Evolutionary conservation across 768 basidiomycete species (phyloP).

Genomic region (Pleurotus sapidus): DNA sequence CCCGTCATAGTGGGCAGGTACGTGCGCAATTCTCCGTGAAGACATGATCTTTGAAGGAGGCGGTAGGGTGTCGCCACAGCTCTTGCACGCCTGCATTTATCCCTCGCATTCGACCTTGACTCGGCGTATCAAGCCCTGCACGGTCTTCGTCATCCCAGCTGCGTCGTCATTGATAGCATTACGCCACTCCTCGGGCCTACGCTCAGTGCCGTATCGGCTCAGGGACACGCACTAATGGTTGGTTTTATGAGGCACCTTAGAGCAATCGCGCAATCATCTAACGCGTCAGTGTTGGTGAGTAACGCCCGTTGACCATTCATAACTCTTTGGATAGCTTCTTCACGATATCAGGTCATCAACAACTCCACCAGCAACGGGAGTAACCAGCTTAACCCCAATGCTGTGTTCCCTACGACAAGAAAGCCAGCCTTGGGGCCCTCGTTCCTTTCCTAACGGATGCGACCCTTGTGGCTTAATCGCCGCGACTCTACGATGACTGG

Average conservation of each 20-base stretch:
- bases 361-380: conserved; percentile 35
- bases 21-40: not conserved
- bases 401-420: conserved; percentile 30
- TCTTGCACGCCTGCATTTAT: conserved; percentile 58
- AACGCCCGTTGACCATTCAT: not conserved
- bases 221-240: conserved; percentile 76
- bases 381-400: conserved; percentile 24
- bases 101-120: conserved; percentile 57
- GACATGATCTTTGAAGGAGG: not conserved
- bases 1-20: conserved; percentile 23
- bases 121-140: conserved; percentile 50
- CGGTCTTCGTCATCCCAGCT: conserved; percentile 24
- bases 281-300: conserved; percentile 54
- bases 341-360: conserved; percentile 53
- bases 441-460: conserved; percentile 71
- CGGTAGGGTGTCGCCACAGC: conserved; percentile 21
- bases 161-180: conserved; percentile 62
- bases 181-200: conserved; percentile 63
- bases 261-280: conserved; percentile 38
- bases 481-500: conserved; percentile 14
- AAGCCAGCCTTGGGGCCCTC: conserved; percentile 78
- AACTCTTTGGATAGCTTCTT: too few relatives aligned
- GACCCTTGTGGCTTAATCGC: conserved; percentile 68
- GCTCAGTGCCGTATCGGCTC: conserved; percentile 62
- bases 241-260: conserved; percentile 68